Conservation (phyloP, 495 filamentous ascomycete genomes). For the Trichoderma asperelloides region DNA sequence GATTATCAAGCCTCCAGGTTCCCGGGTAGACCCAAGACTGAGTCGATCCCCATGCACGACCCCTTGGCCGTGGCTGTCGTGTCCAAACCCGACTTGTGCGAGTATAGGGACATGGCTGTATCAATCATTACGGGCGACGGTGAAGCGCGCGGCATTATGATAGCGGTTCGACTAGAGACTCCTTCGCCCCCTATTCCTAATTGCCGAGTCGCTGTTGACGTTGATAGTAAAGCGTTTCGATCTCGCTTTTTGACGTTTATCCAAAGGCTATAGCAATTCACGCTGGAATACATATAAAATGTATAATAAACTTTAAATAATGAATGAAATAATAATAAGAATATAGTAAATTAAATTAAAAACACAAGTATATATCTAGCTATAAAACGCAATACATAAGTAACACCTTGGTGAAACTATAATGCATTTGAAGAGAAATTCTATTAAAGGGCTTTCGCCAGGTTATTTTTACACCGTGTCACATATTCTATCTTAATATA, state of each 20-base stretch:
- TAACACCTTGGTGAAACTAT: no score
- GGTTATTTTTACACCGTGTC: no score
- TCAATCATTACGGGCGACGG: constrained; percentile 14
- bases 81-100: constrained; percentile 18
- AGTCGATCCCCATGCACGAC: constrained; percentile 22
- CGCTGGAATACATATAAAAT: no score
- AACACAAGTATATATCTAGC: no score
- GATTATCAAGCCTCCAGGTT: constrained; percentile 26
- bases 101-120: constrained; percentile 14
- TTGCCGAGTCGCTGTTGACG: constrained; percentile 20
- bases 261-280: constrained; percentile 5
- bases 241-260: constrained; percentile 8
- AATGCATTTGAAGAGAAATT: no score
- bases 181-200: constrained; percentile 8
- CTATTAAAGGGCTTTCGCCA: no score
- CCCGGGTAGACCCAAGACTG: constrained; percentile 36
- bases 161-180: constrained; percentile 10
- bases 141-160: constrained; percentile 11
- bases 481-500: no score
- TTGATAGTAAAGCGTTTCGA: constrained; percentile 24
- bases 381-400: no score
- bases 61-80: constrained; percentile 17
- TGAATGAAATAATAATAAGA: no score
- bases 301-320: no score
- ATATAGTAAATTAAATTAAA: no score